Evolutionary conservation across 345 rosid species (phyloP), one percentile per base, ranked within the genome.

Genomic region (Rubroshorea leprosula): DNA sequence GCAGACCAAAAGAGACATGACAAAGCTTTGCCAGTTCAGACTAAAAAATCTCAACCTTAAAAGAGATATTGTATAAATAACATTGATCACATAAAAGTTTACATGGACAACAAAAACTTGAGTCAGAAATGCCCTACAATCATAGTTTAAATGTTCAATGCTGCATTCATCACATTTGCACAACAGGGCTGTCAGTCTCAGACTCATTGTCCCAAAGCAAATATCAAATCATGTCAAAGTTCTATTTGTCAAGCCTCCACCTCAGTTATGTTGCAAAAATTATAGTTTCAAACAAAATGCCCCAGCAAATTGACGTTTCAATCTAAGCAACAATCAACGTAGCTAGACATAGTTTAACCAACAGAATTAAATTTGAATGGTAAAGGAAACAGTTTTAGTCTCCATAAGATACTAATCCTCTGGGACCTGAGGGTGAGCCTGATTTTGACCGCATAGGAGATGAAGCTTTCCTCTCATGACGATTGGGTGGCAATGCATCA

Each of bases 341-440:
- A 23, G 7, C 19, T 25, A 18, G 4, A 8, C 43, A 18, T 11
- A 27, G 17, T 41, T 13, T 27, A 16, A 14, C 47, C n/a, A n/a
- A n/a, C n/a, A n/a, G n/a, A 4, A n/a, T 8, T 23, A 1, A 18
- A 20, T 46, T 1, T 20, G 0, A 50, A 19, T 19, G 18, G 79
- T 74, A 70, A 35, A 7, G 14, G 11, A 15, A 22, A 60, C 16
- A 44, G 22, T n/a, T 38, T 84, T 82, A 72, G 58, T 92, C 98
- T 38, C 82, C 89, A 65, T 89, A 89, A 49, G 89, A 83, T 58
- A 93, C 99, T 73, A 93, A 64, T 25, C 96, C 87, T 63, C 77
- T 73, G 49, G 65, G 81, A 54, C 77, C 94, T 14, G 91, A 51
- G 18, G 86, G 88, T 11, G 97, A 86, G 62, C 76, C 76, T 58